Conservation (phyloP, 1,284 basidiomycete genomes). For the Cutaneotrichosporon sp. region DNA sequence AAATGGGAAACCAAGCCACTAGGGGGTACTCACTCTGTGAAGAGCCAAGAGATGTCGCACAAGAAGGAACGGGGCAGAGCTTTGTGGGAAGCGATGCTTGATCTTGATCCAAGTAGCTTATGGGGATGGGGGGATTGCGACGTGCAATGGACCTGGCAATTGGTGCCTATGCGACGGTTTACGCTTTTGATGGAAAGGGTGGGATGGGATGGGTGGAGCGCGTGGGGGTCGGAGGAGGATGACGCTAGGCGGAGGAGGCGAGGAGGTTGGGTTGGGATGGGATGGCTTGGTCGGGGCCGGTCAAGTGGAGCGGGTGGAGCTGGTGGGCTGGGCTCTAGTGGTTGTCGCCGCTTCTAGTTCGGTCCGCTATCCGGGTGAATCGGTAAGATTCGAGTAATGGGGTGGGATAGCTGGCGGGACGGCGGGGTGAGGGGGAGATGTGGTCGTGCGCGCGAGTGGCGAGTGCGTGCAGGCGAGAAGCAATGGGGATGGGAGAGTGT, state of each 20-base stretch:
- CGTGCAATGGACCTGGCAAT: not conserved
- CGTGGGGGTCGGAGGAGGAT: not conserved
- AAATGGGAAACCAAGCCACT: not conserved
- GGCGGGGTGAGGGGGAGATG: too few species aligned
- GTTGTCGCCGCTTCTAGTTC: not conserved
- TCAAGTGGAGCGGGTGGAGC: not conserved
- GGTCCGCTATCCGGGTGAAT: not conserved
- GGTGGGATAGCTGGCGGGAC: too few species aligned
- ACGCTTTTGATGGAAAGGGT: not conserved
- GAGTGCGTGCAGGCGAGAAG: too few species aligned
- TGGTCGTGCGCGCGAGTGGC: too few species aligned
- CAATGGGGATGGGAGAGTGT: too few species aligned
- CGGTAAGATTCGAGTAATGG: too few species aligned
- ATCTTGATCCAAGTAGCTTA: not conserved
- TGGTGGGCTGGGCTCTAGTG: not conserved
- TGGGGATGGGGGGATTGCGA: not conserved
- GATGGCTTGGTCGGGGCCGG: not conserved
- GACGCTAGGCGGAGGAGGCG: not conserved
- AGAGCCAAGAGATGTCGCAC: not conserved
- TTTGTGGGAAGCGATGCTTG: not conserved
- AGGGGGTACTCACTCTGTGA: not conserved
- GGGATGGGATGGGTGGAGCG: not conserved
- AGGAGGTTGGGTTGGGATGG: not conserved
- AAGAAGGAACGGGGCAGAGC: not conserved
- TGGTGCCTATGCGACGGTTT: not conserved